Base-by-base conservation (phyloP, 139 green algal species). In the Eudorina sp. region DNA sequence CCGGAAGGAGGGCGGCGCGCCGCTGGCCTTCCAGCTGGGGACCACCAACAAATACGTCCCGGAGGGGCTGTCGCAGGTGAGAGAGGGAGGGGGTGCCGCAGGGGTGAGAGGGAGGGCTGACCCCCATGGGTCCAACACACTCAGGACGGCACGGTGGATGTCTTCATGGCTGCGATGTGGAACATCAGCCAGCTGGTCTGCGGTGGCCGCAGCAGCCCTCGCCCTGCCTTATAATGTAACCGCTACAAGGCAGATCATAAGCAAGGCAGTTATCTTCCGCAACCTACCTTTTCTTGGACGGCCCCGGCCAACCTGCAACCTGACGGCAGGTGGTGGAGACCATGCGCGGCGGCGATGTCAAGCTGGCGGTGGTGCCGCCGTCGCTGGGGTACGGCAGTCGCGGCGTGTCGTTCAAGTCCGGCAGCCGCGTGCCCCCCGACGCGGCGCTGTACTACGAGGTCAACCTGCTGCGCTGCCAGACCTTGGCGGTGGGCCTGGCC, bases 21-120 rank as follows among this genome's bases (percentile, higher is more conserved):
- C 83, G 11, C 69, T 88, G 51, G 83, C 83, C 2, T 72, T 88
- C 48, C 68, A 72, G 34, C 27, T 88, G 34, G 83, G 83, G 34
- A 88, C 83, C 11, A 81, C 83, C 66, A 88, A 88, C 46, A 81
- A 80, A 21, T 45, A 31, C 14, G 78, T 85, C 36, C 73, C 78
- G 9, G 78, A 85, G 40, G 78, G 78, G 7, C 55, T 85, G 36
- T 38, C 58, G 40, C 78, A 85, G 78, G 78, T 85, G 58, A 14
- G 48, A 7, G n/a, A n/a, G n/a, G n/a, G n/a, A n/a, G n/a, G n/a
- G n/a, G 70, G 38, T 0, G 34, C 21, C 40, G 70, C 0, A 25
- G 41, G 41, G 41, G 70, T 8, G 70, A 16, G 51, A 25, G 13
- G 13, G 13, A 58, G 51, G 51, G 51, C n/a, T n/a, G n/a, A n/a